A percentile compares a stretch with the other conserved stretches of the same genome.
Conservation (phyloP, 2,329 filamentous ascomycete species). For the Capronia coronata region DNA sequence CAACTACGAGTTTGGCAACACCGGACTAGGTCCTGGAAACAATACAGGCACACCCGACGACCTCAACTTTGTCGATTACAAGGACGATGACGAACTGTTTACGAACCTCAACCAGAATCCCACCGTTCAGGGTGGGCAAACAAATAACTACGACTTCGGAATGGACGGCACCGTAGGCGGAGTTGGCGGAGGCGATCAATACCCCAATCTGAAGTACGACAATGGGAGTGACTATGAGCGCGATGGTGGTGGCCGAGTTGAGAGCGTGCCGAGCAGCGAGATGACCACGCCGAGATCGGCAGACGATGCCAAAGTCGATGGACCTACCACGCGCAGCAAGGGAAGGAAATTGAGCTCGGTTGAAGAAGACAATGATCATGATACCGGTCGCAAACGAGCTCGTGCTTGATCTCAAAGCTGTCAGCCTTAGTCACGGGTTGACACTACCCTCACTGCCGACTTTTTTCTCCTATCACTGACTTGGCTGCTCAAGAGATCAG, state of each 20-base stretch:
- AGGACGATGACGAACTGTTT: constrained; percentile 38
- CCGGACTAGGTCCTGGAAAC: constrained; percentile 18
- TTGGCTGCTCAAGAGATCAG: too few species aligned
- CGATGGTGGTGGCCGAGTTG: constrained; percentile 33
- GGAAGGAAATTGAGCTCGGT: constrained; percentile 12
- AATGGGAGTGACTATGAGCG: constrained; percentile 31
- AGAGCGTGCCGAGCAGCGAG: constrained; percentile 42
- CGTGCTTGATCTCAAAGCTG: background rate
- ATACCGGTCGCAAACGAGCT: constrained; percentile 10
- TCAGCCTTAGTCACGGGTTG: background rate
- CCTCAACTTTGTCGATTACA: constrained; percentile 21
- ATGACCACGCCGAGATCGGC: constrained; percentile 36
- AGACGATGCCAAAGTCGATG: constrained; percentile 2
- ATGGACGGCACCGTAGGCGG: constrained; percentile 17
- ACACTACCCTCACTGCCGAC: background rate
- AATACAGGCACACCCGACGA: constrained; percentile 27
- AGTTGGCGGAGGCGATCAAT: constrained; percentile 6
- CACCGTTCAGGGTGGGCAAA: constrained; percentile 22
- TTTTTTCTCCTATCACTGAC: too few species aligned
- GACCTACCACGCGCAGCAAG: constrained; percentile 11
- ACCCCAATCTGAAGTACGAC: constrained; percentile 15
- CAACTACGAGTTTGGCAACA: constrained; percentile 27
- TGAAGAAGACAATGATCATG: background rate
- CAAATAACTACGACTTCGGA: constrained; percentile 37
- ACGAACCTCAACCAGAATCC: constrained; percentile 34